Evolutionary conservation across 2,329 filamentous ascomycete genomes (phyloP).

Genomic region (Penicillium capsulatum): DNA sequence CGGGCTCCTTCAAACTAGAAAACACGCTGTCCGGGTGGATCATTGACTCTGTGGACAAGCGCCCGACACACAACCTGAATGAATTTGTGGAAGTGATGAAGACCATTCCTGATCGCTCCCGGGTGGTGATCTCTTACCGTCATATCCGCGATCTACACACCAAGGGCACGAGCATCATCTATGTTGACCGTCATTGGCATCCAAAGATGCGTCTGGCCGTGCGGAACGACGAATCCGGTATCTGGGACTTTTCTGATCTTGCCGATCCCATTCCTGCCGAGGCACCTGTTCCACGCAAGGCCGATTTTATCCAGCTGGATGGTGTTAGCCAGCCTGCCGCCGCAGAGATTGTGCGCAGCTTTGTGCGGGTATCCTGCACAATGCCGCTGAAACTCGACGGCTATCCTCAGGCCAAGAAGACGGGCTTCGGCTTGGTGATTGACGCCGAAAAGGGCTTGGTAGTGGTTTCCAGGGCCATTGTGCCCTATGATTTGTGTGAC

Average conservation of each 20-base stretch:
- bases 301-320: slow-evolving; percentile 87
- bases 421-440: slow-evolving; percentile 94
- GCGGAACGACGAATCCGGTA: slow-evolving; percentile 80
- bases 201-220: slow-evolving; percentile 89
- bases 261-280: slow-evolving; percentile 73
- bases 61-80: slow-evolving; percentile 80
- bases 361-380: slow-evolving; percentile 85
- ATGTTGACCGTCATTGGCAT: slow-evolving; percentile 93
- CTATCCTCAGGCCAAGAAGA: slow-evolving; percentile 91
- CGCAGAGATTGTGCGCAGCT: slow-evolving; percentile 90
- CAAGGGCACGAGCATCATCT: slow-evolving; percentile 84
- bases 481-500: slow-evolving; percentile 95
- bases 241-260: slow-evolving; percentile 92
- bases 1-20: slow-evolving; percentile 92
- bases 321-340: slow-evolving; percentile 83
- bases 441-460: slow-evolving; percentile 95
- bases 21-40: slow-evolving; percentile 89
- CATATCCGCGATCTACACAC: slow-evolving; percentile 94
- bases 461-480: slow-evolving; percentile 86
- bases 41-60: slow-evolving; percentile 86
- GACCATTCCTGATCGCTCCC: slow-evolving; percentile 70
- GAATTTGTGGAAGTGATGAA: slow-evolving; percentile 90
- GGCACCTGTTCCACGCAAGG: slow-evolving; percentile 67
- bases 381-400: slow-evolving; percentile 97
- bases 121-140: slow-evolving; percentile 92